Evolutionary conservation across 345 rosid species (phyloP).

Genomic region (Cardamine occulta): DNA sequence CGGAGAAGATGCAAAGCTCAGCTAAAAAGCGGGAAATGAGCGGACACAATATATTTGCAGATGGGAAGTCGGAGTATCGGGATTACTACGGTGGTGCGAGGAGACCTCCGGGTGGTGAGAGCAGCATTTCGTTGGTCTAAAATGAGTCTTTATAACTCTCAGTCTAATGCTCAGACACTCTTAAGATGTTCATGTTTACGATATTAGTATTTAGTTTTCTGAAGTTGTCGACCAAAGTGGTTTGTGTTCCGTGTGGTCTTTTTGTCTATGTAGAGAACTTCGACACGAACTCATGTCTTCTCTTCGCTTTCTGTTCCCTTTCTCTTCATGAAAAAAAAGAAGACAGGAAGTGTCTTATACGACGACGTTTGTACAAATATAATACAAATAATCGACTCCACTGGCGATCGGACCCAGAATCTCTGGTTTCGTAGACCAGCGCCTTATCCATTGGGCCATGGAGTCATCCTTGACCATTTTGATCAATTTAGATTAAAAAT

Average conservation of each 20-base stretch:
- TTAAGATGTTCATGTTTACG: background rate
- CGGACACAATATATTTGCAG: conserved; percentile 76
- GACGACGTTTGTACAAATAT: too few relatives aligned
- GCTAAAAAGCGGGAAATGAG: conserved; percentile 80
- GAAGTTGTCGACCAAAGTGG: background rate
- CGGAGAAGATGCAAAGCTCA: conserved; percentile 64
- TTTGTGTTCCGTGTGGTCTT: conserved; percentile 26
- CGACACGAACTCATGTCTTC: background rate
- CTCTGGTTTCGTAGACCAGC: conserved; percentile 94
- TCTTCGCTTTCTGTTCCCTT: background rate
- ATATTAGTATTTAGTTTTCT: background rate
- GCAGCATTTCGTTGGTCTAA: conserved; percentile 59
- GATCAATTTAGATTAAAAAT: too few relatives aligned
- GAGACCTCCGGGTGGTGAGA: conserved; percentile 91
- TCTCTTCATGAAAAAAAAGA: too few relatives aligned
- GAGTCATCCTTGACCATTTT: conserved; percentile 38
- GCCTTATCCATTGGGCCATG: conserved; percentile 94
- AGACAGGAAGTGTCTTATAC: too few relatives aligned
- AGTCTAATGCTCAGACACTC: background rate
- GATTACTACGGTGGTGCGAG: conserved; percentile 79
- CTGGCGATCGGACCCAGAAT: conserved; percentile 90
- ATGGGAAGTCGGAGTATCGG: conserved; percentile 68
- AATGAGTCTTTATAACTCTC: background rate
- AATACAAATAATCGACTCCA: conserved; percentile 36
- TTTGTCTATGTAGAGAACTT: conserved; percentile 1